A percentile compares a stretch with the other conserved stretches of the same genome.
These are phyloP conservation scores for Termitomyces sp. DNA, from an alignment of 768 basidiomycete genomes.

Conservation along the genomic window DNA sequence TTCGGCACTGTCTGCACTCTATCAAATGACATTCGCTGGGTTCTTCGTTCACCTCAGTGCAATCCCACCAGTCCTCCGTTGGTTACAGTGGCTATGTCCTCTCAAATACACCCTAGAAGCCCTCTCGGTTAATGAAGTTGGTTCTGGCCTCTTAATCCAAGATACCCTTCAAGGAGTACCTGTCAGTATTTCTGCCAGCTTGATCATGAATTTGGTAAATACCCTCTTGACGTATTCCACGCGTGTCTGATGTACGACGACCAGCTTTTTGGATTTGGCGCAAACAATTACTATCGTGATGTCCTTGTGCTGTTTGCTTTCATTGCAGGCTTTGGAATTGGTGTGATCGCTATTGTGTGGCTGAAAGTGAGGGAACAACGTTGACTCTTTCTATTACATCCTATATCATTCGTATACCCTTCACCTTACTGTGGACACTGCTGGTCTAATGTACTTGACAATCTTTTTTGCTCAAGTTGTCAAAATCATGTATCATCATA, in stretches of 20 bases:
- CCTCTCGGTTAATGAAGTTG: slow-evolving; percentile 87
- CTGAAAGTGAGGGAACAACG: slow-evolving; percentile 72
- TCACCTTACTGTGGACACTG: not conserved
- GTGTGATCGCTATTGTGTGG: slow-evolving; percentile 76
- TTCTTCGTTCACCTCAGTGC: slow-evolving; percentile 86
- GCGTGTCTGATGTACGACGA: not conserved
- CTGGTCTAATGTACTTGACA: not conserved
- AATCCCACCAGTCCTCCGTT: slow-evolving; percentile 89
- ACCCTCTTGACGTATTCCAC: too few species aligned
- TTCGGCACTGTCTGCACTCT: slow-evolving; percentile 69
- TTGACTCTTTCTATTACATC: slow-evolving; percentile 21
- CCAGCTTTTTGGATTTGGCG: slow-evolving; percentile 83
- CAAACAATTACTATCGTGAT: slow-evolving; percentile 82
- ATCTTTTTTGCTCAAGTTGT: not conserved
- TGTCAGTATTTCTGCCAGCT: slow-evolving; percentile 67
- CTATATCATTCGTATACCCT: not conserved
- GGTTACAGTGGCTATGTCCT: slow-evolving; percentile 90
- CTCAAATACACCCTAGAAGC: slow-evolving; percentile 84
- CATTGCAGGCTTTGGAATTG: slow-evolving; percentile 71
- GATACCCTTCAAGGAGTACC: slow-evolving; percentile 81
- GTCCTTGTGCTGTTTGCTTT: slow-evolving; percentile 85
- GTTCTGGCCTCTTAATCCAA: slow-evolving; percentile 78
- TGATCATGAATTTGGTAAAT: slow-evolving; percentile 83
- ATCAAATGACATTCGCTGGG: slow-evolving; percentile 85
- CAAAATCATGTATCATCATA: not conserved